Evolutionary conservation across 2,329 filamentous ascomycete genomes (phyloP).

Genomic region (Claviceps monticola): DNA sequence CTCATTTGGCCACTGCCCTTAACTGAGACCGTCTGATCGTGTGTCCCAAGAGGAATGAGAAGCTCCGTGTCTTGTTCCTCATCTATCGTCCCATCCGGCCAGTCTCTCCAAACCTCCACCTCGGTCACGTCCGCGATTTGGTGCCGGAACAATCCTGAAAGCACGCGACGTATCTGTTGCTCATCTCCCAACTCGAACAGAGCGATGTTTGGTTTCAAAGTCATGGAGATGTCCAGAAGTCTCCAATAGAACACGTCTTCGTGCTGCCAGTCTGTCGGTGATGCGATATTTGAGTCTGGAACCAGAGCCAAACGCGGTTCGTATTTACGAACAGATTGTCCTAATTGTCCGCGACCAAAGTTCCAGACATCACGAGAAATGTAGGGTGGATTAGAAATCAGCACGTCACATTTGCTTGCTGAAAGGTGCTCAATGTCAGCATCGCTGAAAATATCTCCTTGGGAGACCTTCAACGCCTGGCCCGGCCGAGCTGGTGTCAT

Average conservation of each 20-base stretch:
- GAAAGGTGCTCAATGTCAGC: constrained; percentile 18
- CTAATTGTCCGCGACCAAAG: constrained; percentile 26
- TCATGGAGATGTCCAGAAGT: constrained; percentile 41
- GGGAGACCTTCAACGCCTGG: constrained; percentile 28
- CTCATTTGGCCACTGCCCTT: constrained; percentile 35
- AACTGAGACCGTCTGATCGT: constrained; percentile 18
- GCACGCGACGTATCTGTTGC: constrained; percentile 52
- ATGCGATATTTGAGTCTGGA: constrained; percentile 20
- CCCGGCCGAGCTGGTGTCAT: constrained; percentile 9
- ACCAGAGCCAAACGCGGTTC: constrained; percentile 76
- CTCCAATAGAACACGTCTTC: constrained; percentile 54
- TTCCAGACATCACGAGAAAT: constrained; percentile 46
- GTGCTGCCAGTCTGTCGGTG: constrained; percentile 18
- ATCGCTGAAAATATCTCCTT: constrained; percentile 36
- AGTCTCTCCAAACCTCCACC: constrained; percentile 62
- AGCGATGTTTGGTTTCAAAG: constrained; percentile 38
- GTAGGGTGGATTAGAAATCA: constrained; percentile 87
- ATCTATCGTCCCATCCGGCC: constrained; percentile 30
- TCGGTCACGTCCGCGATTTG: constrained; percentile 16
- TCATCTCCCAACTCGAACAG: constrained; percentile 61
- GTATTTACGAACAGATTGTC: constrained; percentile 66
- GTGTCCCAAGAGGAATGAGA: constrained; percentile 9
- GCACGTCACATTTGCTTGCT: constrained; percentile 38
- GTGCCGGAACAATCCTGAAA: constrained; percentile 27
- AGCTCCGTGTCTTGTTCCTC: constrained; percentile 15